Base-by-base conservation (phyloP, 176 grass and related monocot genomes). In the Rhipidocladum racemiflorum region DNA sequence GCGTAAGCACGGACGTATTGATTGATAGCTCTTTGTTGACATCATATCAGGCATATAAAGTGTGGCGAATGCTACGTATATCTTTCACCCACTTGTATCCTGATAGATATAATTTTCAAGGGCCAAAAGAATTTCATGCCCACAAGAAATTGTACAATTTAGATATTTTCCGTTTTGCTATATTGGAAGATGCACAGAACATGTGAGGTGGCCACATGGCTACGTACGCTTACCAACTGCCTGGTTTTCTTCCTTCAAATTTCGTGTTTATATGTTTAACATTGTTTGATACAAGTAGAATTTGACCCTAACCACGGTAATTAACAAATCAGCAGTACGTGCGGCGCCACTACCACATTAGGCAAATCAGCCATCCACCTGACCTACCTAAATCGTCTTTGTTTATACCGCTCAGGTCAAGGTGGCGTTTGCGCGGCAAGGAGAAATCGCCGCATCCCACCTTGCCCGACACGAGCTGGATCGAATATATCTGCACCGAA, bases 401-500 rank as follows among this genome's bases (percentile, higher is more conserved):
- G 49, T 57, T 81, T 69, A 29, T 18, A 6, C 15, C 32, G 32
- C n/a, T 42, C 50, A n/a, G n/a, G n/a, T n/a, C n/a, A n/a, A n/a
- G n/a, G 65, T 13, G 45, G 30, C 77, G 46, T 38, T 12, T 43
- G 57, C 40, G 24, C 55, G 75, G 40, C 42, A 15, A 20, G 25
- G 75, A 62, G 39, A 34, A 63, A 63, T 78, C 67, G 40, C 39
- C 40, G 67, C n/a, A 46, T 70, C 23, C 25, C 68, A 71, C 68
- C 49, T 10, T 49, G 68, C 42, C 1, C 24, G 53, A 38, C 39
- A 36, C 36, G 16, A 2, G 65, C 28, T 15, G 4, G 53, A 82
- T 40, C 43, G 69, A 71, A 67, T 80, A 46, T 72, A 25, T 76
- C 74, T 39, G 54, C 74, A 43, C 54, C 74, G 36, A 76, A 43